Conservation (phyloP, 352 stramenopile genomes). For the Phytophthora constricta region DNA sequence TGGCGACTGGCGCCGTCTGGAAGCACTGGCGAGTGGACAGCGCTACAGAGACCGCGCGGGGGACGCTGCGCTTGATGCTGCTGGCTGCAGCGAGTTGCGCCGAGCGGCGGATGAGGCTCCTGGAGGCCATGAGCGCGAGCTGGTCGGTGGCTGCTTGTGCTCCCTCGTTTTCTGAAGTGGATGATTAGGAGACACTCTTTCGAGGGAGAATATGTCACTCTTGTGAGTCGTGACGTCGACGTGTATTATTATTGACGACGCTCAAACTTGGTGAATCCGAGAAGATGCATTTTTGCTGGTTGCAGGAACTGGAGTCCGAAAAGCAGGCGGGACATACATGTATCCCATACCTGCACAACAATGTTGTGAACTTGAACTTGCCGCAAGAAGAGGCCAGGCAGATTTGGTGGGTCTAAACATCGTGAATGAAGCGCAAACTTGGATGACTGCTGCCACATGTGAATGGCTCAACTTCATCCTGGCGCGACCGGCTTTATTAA, state of each 20-base stretch:
- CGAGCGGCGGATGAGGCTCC: slow-evolving; percentile 29
- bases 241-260: too few species aligned
- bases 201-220: too few species aligned
- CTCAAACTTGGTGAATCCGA: too few species aligned
- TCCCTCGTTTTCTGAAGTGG: slow-evolving; percentile 15
- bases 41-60: slow-evolving; percentile 9
- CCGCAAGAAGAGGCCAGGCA: background rate
- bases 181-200: slow-evolving; percentile 4
- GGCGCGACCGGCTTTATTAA: background rate
- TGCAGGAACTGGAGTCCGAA: slow-evolving; percentile 2
- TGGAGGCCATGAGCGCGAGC: slow-evolving; percentile 32
- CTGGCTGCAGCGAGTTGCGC: slow-evolving; percentile 15
- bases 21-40: slow-evolving; percentile 17
- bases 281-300: slow-evolving; percentile 17
- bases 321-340: too few species aligned
- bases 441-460: background rate
- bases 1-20: background rate
- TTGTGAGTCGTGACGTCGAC: too few species aligned
- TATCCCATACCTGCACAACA: too few species aligned
- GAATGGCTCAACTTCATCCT: background rate
- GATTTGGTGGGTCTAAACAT: slow-evolving; percentile 20
- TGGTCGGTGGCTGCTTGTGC: slow-evolving; percentile 7
- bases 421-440: slow-evolving; percentile 31
- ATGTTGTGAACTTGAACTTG: slow-evolving; percentile 33
- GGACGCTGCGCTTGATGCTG: slow-evolving; percentile 17